Evolutionary conservation across 352 stramenopile genomes (phyloP), one percentile per base, ranked within the genome.

Genomic region (Peronosclerospora sorghi): DNA sequence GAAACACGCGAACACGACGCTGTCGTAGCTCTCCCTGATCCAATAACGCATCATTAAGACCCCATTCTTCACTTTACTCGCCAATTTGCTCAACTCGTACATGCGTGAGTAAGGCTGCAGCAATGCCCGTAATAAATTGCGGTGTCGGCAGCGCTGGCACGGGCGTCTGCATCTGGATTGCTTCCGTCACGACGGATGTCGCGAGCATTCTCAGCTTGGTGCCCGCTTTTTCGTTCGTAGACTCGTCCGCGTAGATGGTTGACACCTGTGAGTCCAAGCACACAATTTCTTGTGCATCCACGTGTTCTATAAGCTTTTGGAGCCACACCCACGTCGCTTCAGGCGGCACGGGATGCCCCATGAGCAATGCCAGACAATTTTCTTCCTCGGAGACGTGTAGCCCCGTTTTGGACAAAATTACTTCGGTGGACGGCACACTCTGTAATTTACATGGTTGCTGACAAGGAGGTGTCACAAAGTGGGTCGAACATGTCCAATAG

Each of bases 191-290:
- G 8, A 24, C 32, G 0, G 66, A 62, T 17, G 73, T 73, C 32
- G 63, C 45, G 15, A 86, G 43, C 59, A 63, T 56, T 12, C 68
- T 62, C 8, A 83, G 55, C 41, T 75, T 56, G 14, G 69, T 57
- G 23, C 52, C 60, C 6, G 21, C 18, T 18, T 72, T 59, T 10
- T 29, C 55, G 4, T 44, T 39, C 6, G 37, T 38, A 36, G 54
- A 64, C 10, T 54, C 38, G 34, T 71, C 65, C 26, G 67, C 64
- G 44, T 81, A 83, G 24, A 83, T 65, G 4, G 64, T 62, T 10
- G 66, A 67, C 20, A 81, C 23, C 48, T 83, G 68, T 42, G 73
- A 65, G 50, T 83, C 68, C 14, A 86, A 52, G 41, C 71, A 76
- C 54, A 86, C 42, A 2, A 68, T 59, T 15, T 83, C 63, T 2